Evolutionary conservation across 1,284 basidiomycete genomes (phyloP).

Genomic region (Ustilago sp.): DNA sequence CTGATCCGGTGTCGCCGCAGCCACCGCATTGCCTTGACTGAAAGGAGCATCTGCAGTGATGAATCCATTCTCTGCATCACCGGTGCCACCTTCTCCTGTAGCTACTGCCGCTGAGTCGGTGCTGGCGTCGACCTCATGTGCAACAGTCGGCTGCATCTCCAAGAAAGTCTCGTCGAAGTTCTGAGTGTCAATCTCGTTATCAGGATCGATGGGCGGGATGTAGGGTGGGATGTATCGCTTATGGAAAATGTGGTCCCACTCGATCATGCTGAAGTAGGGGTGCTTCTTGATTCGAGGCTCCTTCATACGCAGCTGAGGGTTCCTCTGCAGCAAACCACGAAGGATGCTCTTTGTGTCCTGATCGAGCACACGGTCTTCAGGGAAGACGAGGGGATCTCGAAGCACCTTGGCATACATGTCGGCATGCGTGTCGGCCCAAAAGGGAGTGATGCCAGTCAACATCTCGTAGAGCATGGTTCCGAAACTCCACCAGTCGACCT

Average conservation of each 20-base stretch:
- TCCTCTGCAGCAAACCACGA: slow-evolving; percentile 90
- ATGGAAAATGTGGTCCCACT: slow-evolving; percentile 92
- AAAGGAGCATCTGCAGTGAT: slow-evolving; percentile 26
- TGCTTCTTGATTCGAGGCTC: slow-evolving; percentile 93
- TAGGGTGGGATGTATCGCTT: slow-evolving; percentile 98
- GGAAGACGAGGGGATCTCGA: slow-evolving; percentile 87
- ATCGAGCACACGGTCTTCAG: slow-evolving; percentile 88
- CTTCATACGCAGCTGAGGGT: slow-evolving; percentile 87
- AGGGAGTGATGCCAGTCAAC: slow-evolving; percentile 98
- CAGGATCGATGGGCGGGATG: slow-evolving; percentile 91
- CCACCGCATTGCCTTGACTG: slow-evolving; percentile 6
- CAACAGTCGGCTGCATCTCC: slow-evolving; percentile 75
- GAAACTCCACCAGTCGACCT: slow-evolving; percentile 99
- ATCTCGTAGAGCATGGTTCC: slow-evolving; percentile 99
- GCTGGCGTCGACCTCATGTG: slow-evolving; percentile 37
- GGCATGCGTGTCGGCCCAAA: slow-evolving; percentile 93
- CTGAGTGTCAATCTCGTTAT: slow-evolving; percentile 92
- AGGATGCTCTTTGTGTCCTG: slow-evolving; percentile 94
- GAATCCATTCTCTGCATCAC: slow-evolving; percentile 9
- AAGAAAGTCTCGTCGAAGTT: slow-evolving; percentile 98
- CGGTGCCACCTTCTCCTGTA: slow-evolving; percentile 15
- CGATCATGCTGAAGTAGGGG: slow-evolving; percentile 95
- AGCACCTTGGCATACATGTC: slow-evolving; percentile 93
- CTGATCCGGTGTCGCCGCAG: slow-evolving; percentile 31
- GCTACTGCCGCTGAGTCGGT: slow-evolving; percentile 21